Evolutionary conservation across 345 rosid species (phyloP), one percentile per base, ranked within the genome.

Genomic region (Salix caprea): DNA sequence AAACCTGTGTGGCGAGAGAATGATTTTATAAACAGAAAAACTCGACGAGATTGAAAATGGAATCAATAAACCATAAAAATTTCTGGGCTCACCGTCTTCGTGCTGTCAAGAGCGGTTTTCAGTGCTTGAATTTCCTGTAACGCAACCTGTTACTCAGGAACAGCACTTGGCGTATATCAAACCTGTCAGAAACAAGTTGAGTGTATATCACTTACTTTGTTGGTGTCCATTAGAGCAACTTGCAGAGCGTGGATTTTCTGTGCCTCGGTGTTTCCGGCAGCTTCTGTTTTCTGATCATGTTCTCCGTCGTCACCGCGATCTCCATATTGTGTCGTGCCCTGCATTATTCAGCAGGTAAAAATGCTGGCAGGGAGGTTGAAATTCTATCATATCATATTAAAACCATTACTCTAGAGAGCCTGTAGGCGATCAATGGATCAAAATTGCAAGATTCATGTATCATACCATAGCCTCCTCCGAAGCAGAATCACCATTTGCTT

Each of bases 81-180:
- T 46, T 70, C 76, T 3, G 37, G 69, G 56, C 81, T 83, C 28
- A 85, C 90, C 75, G 10, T 72, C 85, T 82, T 88, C 72, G 85
- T 80, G 69, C 79, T 77, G 69, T 83, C 73, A 10, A 88, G 80
- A 65, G 86, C 85, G 42, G 78, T 82, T 83, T 87, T 90, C 85
- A 85, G 15, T 52, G 81, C 84, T 67, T 83, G 81, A 39, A 89
- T 44, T 74, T 85, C 83, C 81, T 71, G 76, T 19, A 19, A 58
- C 30, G 32, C 7, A 42, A 37, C 46, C 32, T 15, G 19, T 15
- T 8, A 70, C 26, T 1, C 9, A 74, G 46, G 18, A 42, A 40
- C 16, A 69, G 39, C 10, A 36, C n/a, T 14, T 48, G 14, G 12
- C 19, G 12, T 1, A 26, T 28, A 18, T 24, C 28, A 56, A 14